Evolutionary conservation across 331 rosid genomes (phyloP), one percentile per base, ranked within the genome.

Genomic region (Stylosanthes scabra): DNA sequence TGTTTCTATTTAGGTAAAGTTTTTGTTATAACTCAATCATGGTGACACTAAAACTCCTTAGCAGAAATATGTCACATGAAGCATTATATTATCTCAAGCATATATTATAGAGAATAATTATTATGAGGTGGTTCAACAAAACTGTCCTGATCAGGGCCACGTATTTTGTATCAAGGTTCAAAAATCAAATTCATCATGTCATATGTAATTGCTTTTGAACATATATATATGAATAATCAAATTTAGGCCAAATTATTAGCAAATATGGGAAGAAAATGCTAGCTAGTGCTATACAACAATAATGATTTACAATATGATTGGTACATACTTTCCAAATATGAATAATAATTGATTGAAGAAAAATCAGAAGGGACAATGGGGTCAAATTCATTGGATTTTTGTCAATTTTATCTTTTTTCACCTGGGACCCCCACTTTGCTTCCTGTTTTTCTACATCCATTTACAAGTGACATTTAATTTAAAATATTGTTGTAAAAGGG

Each of bases 291-390:
- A 13, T 63, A 31, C 72, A 2, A 34, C n/a, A n/a, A 73, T 49
- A 81, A 62, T 64, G 64, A 64, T 72, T 42, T 57, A 64, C 61
- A 70, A 47, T 76, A 67, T 61, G 85, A 82, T 67, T 64, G 71
- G 37, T 63, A 20, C 13, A 58, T 31, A 44, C 6, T 41, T 55
- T 63, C 67, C 66, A 59, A 69, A 59, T 20, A 59, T 79, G 78
- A n/a, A n/a, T n/a, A 81, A 90, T 86, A 47, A 86, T 75, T 85
- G 81, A 46, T 56, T 14, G 68, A 59, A 82, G 65, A 71, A 82
- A 46, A 61, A 77, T 54, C 40, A 61, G 58, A 41, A 31, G 77
- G 70, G 83, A 64, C 74, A 50, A 20, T 57, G 56, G 44, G 59
- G 86, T 77, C 86, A 88, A 83, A 52, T 1, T 63, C 12, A 54